phyloP scores from a whole-genome alignment of 2,329 filamentous ascomycete species.

The Emmonsia crescens region DNA sequence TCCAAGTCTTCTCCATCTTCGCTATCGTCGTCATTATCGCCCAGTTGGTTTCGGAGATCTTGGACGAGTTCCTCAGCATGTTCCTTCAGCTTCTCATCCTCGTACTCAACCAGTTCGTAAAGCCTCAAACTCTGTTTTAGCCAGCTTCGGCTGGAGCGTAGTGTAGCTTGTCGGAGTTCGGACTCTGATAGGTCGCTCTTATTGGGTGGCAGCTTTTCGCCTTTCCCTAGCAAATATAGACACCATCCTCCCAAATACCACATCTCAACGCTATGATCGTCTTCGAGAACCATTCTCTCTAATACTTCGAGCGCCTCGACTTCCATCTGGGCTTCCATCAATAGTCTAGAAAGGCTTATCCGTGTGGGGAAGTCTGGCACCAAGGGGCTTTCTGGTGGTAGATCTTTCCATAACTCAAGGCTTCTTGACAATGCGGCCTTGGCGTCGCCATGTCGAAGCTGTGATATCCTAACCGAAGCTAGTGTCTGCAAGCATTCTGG shows the following conservation, averaged over 20 bases:
- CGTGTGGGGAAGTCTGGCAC: constrained; percentile 80
- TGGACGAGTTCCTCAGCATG: constrained; percentile 35
- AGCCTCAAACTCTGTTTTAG: constrained; percentile 68
- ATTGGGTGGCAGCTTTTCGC: constrained; percentile 22
- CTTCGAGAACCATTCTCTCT: constrained; percentile 72
- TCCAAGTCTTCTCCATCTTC: constrained; percentile 44
- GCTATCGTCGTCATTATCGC: constrained; percentile 45
- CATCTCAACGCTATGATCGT: constrained; percentile 87
- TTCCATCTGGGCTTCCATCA: constrained; percentile 86
- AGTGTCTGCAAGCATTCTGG: constrained; percentile 92
- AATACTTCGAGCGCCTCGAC: constrained; percentile 74
- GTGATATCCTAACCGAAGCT: constrained; percentile 86
- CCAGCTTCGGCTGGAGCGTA: constrained; percentile 72
- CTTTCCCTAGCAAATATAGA: constrained; percentile 55
- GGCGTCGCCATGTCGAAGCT: constrained; percentile 68
- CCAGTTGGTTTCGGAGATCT: constrained; percentile 53
- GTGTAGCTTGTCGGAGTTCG: constrained; percentile 49
- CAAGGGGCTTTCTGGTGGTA: constrained; percentile 57
- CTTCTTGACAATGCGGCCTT: constrained; percentile 66
- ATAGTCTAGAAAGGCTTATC: constrained; percentile 69
- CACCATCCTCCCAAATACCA: constrained; percentile 98
- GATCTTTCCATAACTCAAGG: constrained; percentile 69
- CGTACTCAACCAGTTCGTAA: constrained; percentile 71
- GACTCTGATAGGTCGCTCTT: constrained; percentile 22
- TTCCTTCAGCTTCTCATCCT: constrained; percentile 36